These are phyloP conservation scores for Saccharomycopsis capsularis DNA, from an alignment of 805 yeast genomes.

Conservation along the genomic window DNA sequence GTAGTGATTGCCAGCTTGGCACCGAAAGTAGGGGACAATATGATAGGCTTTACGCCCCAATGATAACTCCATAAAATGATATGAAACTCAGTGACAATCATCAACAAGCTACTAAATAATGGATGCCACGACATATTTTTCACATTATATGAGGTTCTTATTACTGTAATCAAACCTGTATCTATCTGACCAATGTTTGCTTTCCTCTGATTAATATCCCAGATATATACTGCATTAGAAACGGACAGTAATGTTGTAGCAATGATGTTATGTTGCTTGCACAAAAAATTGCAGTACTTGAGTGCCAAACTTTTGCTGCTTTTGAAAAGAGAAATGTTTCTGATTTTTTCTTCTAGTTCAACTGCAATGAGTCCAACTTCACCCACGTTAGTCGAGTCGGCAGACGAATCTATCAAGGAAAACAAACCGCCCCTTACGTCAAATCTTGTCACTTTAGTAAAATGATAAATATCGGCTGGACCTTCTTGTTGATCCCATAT, in stretches of 20 bases:
- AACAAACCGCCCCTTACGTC: too few species aligned
- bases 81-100: conserved; percentile 6
- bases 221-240: conserved; percentile 2
- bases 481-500: too few species aligned
- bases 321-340: too few species aligned
- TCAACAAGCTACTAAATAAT: conserved; percentile 1
- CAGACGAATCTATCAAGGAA: too few species aligned
- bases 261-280: conserved; percentile 2
- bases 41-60: background rate
- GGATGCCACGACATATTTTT: conserved; percentile 16
- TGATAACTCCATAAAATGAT: conserved; percentile 12
- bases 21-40: background rate
- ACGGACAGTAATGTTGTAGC: background rate
- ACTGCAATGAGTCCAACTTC: too few species aligned
- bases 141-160: background rate
- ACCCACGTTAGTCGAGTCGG: too few species aligned
- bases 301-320: background rate
- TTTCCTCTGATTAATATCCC: conserved; percentile 2
- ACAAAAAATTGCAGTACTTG: background rate
- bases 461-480: too few species aligned
- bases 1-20: too few species aligned
- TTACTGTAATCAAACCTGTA: background rate
- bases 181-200: background rate
- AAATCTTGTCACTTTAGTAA: too few species aligned
- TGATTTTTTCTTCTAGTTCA: too few species aligned